A percentile compares a stretch with the other conserved stretches of the same genome.
These are phyloP conservation scores for Cercospora berteroae DNA, from an alignment of 2,329 filamentous ascomycete genomes.

Conservation along the genomic window DNA sequence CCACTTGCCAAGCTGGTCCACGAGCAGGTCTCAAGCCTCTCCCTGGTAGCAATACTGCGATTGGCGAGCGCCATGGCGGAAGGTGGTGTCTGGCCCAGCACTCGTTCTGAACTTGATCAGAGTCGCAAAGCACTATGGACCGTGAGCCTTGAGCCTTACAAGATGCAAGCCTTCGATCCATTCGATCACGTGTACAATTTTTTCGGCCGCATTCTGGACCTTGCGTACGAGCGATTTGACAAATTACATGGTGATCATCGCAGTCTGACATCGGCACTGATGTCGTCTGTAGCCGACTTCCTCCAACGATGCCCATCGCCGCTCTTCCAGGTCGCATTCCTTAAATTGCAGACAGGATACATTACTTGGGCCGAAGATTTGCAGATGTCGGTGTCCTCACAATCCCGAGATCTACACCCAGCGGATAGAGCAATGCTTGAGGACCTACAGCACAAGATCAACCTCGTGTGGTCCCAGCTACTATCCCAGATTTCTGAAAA, in stretches of 20 bases:
- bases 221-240: constrained; percentile 13
- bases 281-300: constrained; percentile 26
- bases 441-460: neutral
- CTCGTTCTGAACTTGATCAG: constrained; percentile 63
- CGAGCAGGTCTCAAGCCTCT: constrained; percentile 16
- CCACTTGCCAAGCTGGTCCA: constrained; percentile 29
- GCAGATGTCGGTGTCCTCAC: constrained; percentile 24
- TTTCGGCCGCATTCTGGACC: constrained; percentile 53
- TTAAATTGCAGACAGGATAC: constrained; percentile 62
- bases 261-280: neutral
- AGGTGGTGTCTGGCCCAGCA: constrained; percentile 52
- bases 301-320: constrained; percentile 42
- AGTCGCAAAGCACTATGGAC: constrained; percentile 68
- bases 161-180: constrained; percentile 51
- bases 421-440: neutral
- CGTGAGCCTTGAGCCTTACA: constrained; percentile 42
- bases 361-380: constrained; percentile 63
- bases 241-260: neutral
- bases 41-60: constrained; percentile 12
- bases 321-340: constrained; percentile 57
- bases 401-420: neutral
- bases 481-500: constrained; percentile 53
- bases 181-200: constrained; percentile 66
- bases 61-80: constrained; percentile 27
- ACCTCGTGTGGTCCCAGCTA: constrained; percentile 42